A percentile compares a stretch with the other conserved stretches of the same genome.
These are phyloP conservation scores for Pseudonitzschia pungens DNA, from an alignment of 108 stramenopile genomes.

Conservation along the genomic window DNA sequence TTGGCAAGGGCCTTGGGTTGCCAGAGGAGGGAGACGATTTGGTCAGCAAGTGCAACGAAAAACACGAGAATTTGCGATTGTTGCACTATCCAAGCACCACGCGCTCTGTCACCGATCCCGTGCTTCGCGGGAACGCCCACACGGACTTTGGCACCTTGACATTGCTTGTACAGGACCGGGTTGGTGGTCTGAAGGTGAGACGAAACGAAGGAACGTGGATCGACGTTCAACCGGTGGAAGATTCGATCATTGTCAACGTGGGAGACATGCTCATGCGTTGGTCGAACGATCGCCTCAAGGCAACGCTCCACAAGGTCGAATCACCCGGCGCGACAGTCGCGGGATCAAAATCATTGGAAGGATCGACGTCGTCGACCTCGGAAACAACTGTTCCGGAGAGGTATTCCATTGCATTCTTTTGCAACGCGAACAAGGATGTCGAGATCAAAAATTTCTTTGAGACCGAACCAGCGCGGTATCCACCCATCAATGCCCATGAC, in stretches of 20 bases:
- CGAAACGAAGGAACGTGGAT: conserved; percentile 49
- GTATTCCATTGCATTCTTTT: conserved; percentile 50
- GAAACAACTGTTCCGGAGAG: conserved; percentile 26
- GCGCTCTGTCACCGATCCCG: background rate
- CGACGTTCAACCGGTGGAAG: conserved; percentile 43
- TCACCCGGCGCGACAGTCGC: background rate
- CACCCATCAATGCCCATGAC: conserved; percentile 32
- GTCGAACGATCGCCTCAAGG: conserved; percentile 32
- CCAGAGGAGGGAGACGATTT: conserved; percentile 21
- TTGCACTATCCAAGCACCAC: conserved; percentile 30
- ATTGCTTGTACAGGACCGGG: conserved; percentile 51
- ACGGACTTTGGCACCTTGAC: conserved; percentile 61
- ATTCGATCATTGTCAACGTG: conserved; percentile 43
- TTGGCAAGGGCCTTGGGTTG: conserved; percentile 23
- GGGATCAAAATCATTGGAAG: background rate
- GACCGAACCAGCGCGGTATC: conserved; percentile 17
- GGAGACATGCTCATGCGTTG: conserved; percentile 45
- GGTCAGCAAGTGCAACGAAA: conserved; percentile 26
- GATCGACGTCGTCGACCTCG: background rate
- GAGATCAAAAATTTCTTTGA: conserved; percentile 14
- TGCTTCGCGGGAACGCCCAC: conserved; percentile 47
- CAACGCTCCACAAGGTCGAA: conserved; percentile 37
- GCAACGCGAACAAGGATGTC: conserved; percentile 45
- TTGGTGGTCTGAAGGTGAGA: conserved; percentile 62
- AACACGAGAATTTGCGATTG: conserved; percentile 32